phyloP scores from a whole-genome alignment of 495 filamentous ascomycete genomes.

The Lentithecium fluviatile region DNA sequence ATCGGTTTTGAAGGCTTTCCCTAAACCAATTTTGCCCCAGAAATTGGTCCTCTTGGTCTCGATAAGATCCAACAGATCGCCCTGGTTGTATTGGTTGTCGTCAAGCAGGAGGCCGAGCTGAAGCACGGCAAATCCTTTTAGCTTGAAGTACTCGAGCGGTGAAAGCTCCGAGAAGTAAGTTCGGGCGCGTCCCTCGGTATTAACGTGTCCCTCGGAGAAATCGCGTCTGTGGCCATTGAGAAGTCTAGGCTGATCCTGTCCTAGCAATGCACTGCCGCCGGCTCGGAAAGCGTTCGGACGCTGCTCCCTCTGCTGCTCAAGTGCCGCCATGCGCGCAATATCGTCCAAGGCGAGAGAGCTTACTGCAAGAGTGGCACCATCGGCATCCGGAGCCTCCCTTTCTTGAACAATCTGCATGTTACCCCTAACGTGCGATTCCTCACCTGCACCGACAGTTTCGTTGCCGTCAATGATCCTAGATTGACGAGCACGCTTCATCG shows the following conservation, averaged over 20 bases:
- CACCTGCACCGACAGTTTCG: slow-evolving; percentile 71
- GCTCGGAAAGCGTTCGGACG: slow-evolving; percentile 79
- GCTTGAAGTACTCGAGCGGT: slow-evolving; percentile 94
- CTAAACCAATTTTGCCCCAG: slow-evolving; percentile 97
- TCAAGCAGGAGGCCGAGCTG: slow-evolving; percentile 94
- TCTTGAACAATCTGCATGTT: slow-evolving; percentile 85
- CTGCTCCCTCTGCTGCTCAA: slow-evolving; percentile 91
- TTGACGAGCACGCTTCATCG: slow-evolving; percentile 82
- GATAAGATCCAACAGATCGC: slow-evolving; percentile 92
- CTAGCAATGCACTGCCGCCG: slow-evolving; percentile 70
- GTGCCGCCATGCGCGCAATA: slow-evolving; percentile 94
- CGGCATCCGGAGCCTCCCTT: slow-evolving; percentile 69
- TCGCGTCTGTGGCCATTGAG: slow-evolving; percentile 76
- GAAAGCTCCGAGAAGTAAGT: slow-evolving; percentile 96
- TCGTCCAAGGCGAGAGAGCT: slow-evolving; percentile 93
- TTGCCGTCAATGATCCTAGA: slow-evolving; percentile 92
- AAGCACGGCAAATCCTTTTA: slow-evolving; percentile 89
- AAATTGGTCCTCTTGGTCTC: slow-evolving; percentile 91
- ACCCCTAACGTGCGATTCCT: slow-evolving; percentile 50
- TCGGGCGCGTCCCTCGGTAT: slow-evolving; percentile 58
- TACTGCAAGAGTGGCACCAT: slow-evolving; percentile 79
- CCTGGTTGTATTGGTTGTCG: slow-evolving; percentile 76
- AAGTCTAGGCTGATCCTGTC: slow-evolving; percentile 64
- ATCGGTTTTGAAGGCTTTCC: slow-evolving; percentile 90
- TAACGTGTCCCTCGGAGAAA: slow-evolving; percentile 62